These are phyloP conservation scores for Bruguiera gymnorhiza DNA, from an alignment of 345 rosid genomes.

Conservation along the genomic window DNA sequence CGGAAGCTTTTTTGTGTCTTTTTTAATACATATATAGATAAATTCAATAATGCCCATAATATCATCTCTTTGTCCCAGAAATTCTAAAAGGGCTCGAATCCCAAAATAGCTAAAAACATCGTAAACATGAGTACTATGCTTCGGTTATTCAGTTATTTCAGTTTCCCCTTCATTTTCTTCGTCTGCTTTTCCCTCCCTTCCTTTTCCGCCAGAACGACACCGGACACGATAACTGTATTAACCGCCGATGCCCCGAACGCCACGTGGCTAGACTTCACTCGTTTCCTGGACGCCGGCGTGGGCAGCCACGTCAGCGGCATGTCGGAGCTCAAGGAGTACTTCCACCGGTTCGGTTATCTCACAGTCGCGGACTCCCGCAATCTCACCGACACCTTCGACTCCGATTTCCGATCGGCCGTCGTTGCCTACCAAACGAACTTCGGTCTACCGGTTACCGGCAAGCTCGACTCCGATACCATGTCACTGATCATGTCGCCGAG, in stretches of 20 bases:
- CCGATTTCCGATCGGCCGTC: slow-evolving; percentile 49
- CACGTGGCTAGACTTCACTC: slow-evolving; percentile 74
- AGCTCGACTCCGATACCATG: slow-evolving; percentile 63
- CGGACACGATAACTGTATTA: slow-evolving; percentile 35
- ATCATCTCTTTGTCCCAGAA: not conserved
- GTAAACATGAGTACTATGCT: slow-evolving; percentile 26
- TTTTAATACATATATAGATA: no score
- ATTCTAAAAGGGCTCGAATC: slow-evolving; percentile 6
- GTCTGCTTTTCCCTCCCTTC: slow-evolving; percentile 26
- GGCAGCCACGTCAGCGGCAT: slow-evolving; percentile 75
- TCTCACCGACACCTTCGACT: slow-evolving; percentile 62
- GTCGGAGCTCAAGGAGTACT: slow-evolving; percentile 78
- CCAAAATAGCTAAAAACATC: slow-evolving; percentile 4
- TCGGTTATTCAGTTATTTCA: slow-evolving; percentile 31
- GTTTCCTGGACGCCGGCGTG: slow-evolving; percentile 56
- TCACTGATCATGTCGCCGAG: slow-evolving; percentile 60
- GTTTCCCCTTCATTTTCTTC: slow-evolving; percentile 22
- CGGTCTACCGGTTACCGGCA: slow-evolving; percentile 63
- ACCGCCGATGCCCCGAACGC: slow-evolving; percentile 33
- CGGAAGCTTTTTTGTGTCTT: not conserved
- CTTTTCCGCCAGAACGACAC: slow-evolving; percentile 42
- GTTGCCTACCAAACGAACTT: slow-evolving; percentile 55
- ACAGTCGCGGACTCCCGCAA: slow-evolving; percentile 18
- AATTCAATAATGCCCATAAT: not conserved
- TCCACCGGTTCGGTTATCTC: slow-evolving; percentile 78